A percentile compares a stretch with the other conserved stretches of the same genome.
Evolutionary conservation across 2,329 filamentous ascomycete genomes (phyloP).

Genomic region (Colletotrichum gigasporum): DNA sequence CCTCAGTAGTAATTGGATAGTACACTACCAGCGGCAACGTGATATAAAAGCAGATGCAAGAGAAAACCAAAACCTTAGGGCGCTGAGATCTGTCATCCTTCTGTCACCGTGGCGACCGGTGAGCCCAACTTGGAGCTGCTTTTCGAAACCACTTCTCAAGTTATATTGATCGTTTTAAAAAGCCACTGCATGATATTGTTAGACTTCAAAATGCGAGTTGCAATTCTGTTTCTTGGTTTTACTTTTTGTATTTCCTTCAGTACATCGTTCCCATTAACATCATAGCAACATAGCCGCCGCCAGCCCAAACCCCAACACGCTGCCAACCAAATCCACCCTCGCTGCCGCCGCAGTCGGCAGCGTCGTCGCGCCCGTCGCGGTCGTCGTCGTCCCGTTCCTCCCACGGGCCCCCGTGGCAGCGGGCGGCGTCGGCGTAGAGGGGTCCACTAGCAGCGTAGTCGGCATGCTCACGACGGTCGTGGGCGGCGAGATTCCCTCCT

Average conservation of each 20-base stretch:
- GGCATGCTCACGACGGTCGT: slow-evolving; percentile 13
- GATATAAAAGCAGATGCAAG: too few relatives aligned
- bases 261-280: neutral
- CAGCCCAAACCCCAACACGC: neutral
- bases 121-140: too few relatives aligned
- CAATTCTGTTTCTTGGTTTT: too few relatives aligned
- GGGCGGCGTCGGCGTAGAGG: slow-evolving; percentile 17
- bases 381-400: slow-evolving; percentile 5
- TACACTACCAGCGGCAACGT: too few relatives aligned
- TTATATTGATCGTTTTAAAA: too few relatives aligned
- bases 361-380: neutral
- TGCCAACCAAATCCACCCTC: neutral
- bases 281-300: neutral
- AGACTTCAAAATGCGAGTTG: too few relatives aligned
- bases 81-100: too few relatives aligned
- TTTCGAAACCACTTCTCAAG: too few relatives aligned
- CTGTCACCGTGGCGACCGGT: too few relatives aligned
- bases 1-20: too few relatives aligned
- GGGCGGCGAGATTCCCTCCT: slow-evolving; percentile 16
- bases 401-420: neutral
- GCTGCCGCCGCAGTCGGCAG: slow-evolving; percentile 13
- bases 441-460: slow-evolving; percentile 12
- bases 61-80: too few relatives aligned
- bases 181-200: too few relatives aligned
- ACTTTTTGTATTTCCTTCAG: neutral